Percentiles rank a stretch among this genome's conserved stretches.
phyloP scores from a whole-genome alignment of 179 eudicot genomes.

The Patellifolia procumbens region DNA sequence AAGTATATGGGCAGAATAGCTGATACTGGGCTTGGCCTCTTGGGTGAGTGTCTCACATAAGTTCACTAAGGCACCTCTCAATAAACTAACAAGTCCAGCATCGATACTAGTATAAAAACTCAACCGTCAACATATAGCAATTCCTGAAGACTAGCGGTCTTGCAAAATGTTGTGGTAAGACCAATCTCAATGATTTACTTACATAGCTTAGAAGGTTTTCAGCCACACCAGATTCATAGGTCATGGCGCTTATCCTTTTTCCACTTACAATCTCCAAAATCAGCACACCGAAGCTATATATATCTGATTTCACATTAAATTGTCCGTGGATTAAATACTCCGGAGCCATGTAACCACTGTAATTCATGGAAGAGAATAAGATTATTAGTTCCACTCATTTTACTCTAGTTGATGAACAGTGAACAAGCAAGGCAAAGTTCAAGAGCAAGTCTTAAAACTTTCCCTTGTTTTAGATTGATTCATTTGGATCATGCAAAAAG shows the following conservation, averaged over 20 bases:
- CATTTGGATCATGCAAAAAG: neutral
- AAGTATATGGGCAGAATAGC: no score
- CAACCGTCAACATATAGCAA: no score
- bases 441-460: neutral
- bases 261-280: constrained; percentile 36
- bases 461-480: neutral
- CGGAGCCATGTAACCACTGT: constrained; percentile 43
- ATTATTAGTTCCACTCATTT: neutral
- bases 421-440: neutral
- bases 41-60: no score
- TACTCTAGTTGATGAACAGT: neutral
- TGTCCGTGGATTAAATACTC: constrained; percentile 38
- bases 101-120: no score
- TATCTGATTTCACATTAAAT: constrained; percentile 33
- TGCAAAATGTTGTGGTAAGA: no score
- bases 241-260: constrained; percentile 12
- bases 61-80: neutral
- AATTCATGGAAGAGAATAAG: neutral
- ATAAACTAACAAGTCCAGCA: neutral
- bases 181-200: no score
- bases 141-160: no score
- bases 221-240: constrained; percentile 10
- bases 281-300: constrained; percentile 35
- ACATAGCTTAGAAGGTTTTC: constrained; percentile 38
- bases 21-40: no score